phyloP scores from a whole-genome alignment of 2,329 filamentous ascomycete species.

The Microcyclospora pomicola region DNA sequence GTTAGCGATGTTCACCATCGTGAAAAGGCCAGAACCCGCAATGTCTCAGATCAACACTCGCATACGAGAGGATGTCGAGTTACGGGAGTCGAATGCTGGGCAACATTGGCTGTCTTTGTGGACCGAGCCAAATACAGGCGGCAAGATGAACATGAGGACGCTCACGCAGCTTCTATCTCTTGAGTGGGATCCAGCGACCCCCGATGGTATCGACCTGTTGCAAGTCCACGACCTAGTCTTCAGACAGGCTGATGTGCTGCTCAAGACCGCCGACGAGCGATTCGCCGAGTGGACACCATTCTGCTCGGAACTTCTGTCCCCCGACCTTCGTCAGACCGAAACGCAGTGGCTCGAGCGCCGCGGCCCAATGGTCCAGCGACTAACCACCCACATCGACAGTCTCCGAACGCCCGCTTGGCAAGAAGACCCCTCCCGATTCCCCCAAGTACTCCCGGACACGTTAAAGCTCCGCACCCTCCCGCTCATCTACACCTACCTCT shows the following conservation, averaged over 20 bases:
- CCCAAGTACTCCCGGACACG: slow-evolving; percentile 6
- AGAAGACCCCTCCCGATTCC: slow-evolving; percentile 3
- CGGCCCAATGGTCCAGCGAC: slow-evolving; percentile 6
- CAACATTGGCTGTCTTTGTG: slow-evolving; percentile 17
- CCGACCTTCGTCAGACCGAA: neutral
- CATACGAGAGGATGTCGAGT: slow-evolving; percentile 7
- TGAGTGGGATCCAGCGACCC: slow-evolving; percentile 1
- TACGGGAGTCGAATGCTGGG: slow-evolving; percentile 7
- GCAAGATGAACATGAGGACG: neutral
- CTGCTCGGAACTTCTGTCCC: neutral
- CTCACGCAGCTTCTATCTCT: slow-evolving; percentile 1
- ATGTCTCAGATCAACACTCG: slow-evolving; percentile 15
- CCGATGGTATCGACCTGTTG: neutral
- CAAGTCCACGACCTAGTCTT: neutral
- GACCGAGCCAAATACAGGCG: slow-evolving; percentile 3
- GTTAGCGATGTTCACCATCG: slow-evolving; percentile 6
- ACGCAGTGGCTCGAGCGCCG: slow-evolving; percentile 3
- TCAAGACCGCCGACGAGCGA: slow-evolving; percentile 1
- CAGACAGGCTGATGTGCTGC: neutral
- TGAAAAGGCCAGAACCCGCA: slow-evolving; percentile 9
- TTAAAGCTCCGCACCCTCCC: slow-evolving; percentile 15
- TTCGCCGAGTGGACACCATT: neutral
- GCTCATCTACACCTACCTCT: slow-evolving; percentile 12
- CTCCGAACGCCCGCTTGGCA: slow-evolving; percentile 7
- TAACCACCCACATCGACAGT: slow-evolving; percentile 6